A percentile compares a stretch with the other conserved stretches of the same genome.
These are phyloP conservation scores for Fusarium sp. DNA, from an alignment of 2,329 filamentous ascomycete species.

Conservation along the genomic window DNA sequence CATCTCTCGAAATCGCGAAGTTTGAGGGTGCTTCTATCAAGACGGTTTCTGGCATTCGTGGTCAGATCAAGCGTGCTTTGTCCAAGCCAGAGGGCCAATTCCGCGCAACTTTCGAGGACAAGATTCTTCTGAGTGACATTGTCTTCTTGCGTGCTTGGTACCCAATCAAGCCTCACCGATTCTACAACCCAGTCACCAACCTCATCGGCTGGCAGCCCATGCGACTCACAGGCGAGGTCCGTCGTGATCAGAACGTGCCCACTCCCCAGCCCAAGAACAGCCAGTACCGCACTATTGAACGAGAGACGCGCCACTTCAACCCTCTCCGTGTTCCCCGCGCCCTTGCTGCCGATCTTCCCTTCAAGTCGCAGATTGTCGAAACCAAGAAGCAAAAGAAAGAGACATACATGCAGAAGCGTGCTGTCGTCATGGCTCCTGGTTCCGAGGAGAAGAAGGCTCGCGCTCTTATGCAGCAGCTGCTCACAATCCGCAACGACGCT, in stretches of 20 bases:
- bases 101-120: slow-evolving; percentile 98
- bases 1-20: slow-evolving; percentile 93
- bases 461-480: slow-evolving; percentile 91
- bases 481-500: slow-evolving; percentile 91
- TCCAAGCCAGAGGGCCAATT: slow-evolving; percentile 95
- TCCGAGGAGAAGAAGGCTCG: slow-evolving; percentile 91
- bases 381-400: slow-evolving; percentile 82
- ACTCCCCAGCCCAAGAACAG: slow-evolving; percentile 88
- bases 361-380: slow-evolving; percentile 87
- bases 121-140: slow-evolving; percentile 95
- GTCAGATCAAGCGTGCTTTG: slow-evolving; percentile 96
- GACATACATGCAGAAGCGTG: slow-evolving; percentile 95
- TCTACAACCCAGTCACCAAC: slow-evolving; percentile 97
- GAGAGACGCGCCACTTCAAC: slow-evolving; percentile 80
- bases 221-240: slow-evolving; percentile 93
- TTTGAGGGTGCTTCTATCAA: slow-evolving; percentile 97
- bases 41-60: slow-evolving; percentile 93
- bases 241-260: slow-evolving; percentile 77
- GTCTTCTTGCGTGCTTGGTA: slow-evolving; percentile 98
- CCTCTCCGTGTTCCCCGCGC: slow-evolving; percentile 80
- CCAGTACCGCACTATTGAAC: slow-evolving; percentile 79
- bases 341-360: slow-evolving; percentile 86
- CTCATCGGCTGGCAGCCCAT: slow-evolving; percentile 93
- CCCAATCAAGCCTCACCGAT: slow-evolving; percentile 91
- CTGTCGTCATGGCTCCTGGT: slow-evolving; percentile 81